Base-by-base conservation (phyloP, 176 grass and related monocot genomes). In the Eleusine coracana region DNA sequence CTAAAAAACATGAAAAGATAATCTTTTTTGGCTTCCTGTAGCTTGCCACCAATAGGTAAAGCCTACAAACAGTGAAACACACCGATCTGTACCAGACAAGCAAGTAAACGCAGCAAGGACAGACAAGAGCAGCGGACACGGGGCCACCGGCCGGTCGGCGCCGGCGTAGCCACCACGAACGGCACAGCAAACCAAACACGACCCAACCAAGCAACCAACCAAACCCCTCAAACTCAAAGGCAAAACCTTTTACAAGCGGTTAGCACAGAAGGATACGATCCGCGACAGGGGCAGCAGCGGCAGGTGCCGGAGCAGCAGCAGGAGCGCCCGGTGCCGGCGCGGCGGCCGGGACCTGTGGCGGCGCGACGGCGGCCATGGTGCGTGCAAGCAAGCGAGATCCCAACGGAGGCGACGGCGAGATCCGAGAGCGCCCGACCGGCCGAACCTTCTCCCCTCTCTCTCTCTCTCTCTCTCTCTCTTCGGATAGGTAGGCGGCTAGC, bases 221-320 rank as follows among this genome's bases (percentile, higher is more conserved):
- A 72, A 66, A 80, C 64, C 59, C 70, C 82, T 25, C 8, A 23
- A 73, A 25, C 18, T 21, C 52, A 21, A 86, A 81, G 38, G 29
- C 64, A 18, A 87, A 59, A 68, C 70, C 49, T 52, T 61, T 2
- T n/a, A 18, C 20, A 45, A 7, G 10, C 62, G 28, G 21, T 5
- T 3, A 71, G 18, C 74, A 15, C 7, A 66, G 84, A 97, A 98
- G 95, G 95, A 98, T 98, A 98, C 95, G 88, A 81, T 93, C 95
- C 74, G 90, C 83, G 48, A 89, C 78, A 69, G 88, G 74, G 40
- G 64, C 74, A 6, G 77, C 14, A n/a, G 71, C 73, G 72, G 50
- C 50, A 1, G 50, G 50, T 5, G 50, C 83, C 7, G 3, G 77
- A 20, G 65, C 36, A 7, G 37, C 21, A 6, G 78, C 44, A 46